These are phyloP conservation scores for Pseudogymnoascus sp. DNA, from an alignment of 2,329 filamentous ascomycete genomes.

Conservation along the genomic window DNA sequence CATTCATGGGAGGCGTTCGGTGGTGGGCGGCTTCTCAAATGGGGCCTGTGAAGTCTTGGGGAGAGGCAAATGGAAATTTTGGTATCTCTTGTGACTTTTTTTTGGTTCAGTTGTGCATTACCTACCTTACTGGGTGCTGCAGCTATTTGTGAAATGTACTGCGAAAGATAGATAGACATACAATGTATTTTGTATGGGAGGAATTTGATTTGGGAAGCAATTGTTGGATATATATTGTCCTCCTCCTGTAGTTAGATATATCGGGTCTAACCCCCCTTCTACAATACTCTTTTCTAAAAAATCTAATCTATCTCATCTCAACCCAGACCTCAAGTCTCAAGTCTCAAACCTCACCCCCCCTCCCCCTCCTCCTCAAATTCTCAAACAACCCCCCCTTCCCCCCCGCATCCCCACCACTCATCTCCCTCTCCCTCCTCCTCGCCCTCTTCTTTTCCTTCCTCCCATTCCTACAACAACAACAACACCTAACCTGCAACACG, in stretches of 20 bases:
- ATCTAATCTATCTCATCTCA: background rate
- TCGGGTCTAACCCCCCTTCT: background rate
- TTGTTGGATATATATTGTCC: background rate
- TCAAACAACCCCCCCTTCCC: background rate
- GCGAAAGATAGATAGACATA: background rate
- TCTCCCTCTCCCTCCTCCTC: slow-evolving; percentile 1
- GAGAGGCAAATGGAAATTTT: background rate
- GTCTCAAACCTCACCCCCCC: background rate
- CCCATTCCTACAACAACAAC: background rate
- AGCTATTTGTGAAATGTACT: background rate
- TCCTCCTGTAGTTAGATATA: background rate
- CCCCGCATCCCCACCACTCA: background rate
- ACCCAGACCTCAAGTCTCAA: background rate
- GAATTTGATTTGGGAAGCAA: background rate
- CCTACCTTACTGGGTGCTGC: background rate
- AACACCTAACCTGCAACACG: slow-evolving; percentile 45
- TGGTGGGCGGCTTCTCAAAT: no score
- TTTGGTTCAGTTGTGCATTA: background rate
- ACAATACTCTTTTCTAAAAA: background rate
- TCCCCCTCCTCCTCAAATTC: background rate
- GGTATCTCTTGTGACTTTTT: background rate
- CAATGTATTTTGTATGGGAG: background rate
- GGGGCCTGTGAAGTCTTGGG: no score
- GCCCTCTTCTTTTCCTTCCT: background rate
- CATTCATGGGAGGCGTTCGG: background rate